Evolutionary conservation across 441 rosid genomes (phyloP).

Genomic region (Gossypium trilobum): DNA sequence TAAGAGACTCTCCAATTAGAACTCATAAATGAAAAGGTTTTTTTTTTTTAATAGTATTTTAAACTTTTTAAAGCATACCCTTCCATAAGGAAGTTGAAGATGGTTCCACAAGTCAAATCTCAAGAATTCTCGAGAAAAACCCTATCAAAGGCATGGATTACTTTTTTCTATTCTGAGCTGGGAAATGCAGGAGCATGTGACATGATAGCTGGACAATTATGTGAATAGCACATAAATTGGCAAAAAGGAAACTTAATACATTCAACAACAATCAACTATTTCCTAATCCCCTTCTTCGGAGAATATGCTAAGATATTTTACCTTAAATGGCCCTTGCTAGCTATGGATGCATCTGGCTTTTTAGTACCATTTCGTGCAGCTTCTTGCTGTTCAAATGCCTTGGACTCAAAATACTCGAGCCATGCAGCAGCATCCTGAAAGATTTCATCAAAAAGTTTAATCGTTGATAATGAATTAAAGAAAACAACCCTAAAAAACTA

Average conservation of each 20-base stretch:
- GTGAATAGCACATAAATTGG: neutral
- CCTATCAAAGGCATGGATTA: neutral
- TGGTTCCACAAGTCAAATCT: neutral
- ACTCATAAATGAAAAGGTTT: neutral
- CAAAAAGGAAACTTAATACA: neutral
- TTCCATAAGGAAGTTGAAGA: neutral
- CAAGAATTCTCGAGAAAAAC: neutral
- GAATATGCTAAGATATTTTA: conserved; percentile 19
- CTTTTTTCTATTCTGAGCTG: neutral
- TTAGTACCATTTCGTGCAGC: conserved; percentile 69
- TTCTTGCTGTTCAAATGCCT: conserved; percentile 72
- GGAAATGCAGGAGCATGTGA: neutral
- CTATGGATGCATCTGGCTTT: conserved; percentile 72
- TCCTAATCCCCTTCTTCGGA: neutral
- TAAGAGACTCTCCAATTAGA: neutral
- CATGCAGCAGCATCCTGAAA: conserved; percentile 73
- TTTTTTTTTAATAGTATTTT: neutral
- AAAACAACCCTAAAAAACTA: neutral
- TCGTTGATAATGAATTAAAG: neutral
- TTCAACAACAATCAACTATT: conserved; percentile 6
- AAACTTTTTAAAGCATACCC: neutral
- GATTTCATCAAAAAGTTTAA: conserved; percentile 10
- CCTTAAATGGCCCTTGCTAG: conserved; percentile 79
- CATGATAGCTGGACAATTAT: neutral
- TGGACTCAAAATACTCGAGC: conserved; percentile 70